phyloP scores from a whole-genome alignment of 495 filamentous ascomycete genomes.

The Corynascus novoguineensis region DNA sequence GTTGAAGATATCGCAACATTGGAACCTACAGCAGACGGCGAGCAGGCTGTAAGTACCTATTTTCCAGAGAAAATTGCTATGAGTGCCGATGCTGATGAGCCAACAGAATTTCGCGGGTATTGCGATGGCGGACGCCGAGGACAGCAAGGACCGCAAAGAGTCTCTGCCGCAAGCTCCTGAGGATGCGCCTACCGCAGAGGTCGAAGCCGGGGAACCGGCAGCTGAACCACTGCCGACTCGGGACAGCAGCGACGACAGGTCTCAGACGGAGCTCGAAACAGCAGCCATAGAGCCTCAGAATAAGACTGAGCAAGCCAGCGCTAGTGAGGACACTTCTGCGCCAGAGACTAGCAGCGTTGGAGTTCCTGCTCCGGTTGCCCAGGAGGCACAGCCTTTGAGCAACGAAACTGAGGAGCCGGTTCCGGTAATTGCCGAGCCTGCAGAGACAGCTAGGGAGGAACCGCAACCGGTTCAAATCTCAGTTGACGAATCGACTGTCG shows the following conservation, averaged over 20 bases:
- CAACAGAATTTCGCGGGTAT: not conserved
- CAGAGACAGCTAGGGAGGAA: not conserved
- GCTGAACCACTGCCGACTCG: not conserved
- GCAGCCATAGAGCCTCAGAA: not conserved
- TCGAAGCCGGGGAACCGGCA: not conserved
- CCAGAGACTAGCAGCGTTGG: not conserved
- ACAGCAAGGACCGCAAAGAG: not conserved
- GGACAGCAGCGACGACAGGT: not conserved
- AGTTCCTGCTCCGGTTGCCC: not conserved
- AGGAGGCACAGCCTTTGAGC: not conserved
- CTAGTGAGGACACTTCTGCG: not conserved
- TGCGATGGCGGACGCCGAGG: not conserved
- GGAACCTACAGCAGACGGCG: not conserved
- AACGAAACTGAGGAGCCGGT: not conserved
- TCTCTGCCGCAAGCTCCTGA: too few species aligned
- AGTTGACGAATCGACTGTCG: not conserved
- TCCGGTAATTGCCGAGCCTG: not conserved
- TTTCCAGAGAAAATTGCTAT: not conserved
- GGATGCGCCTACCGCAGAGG: not conserved
- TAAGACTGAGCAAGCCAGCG: not conserved
- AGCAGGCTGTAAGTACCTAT: slow-evolving; percentile 3
- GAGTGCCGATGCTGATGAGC: not conserved
- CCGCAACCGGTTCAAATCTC: not conserved
- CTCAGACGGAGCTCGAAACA: not conserved
- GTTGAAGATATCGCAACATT: not conserved